Base-by-base conservation (phyloP, 805 yeast genomes). In the Cyberlindnera xishuangbannaensis region DNA sequence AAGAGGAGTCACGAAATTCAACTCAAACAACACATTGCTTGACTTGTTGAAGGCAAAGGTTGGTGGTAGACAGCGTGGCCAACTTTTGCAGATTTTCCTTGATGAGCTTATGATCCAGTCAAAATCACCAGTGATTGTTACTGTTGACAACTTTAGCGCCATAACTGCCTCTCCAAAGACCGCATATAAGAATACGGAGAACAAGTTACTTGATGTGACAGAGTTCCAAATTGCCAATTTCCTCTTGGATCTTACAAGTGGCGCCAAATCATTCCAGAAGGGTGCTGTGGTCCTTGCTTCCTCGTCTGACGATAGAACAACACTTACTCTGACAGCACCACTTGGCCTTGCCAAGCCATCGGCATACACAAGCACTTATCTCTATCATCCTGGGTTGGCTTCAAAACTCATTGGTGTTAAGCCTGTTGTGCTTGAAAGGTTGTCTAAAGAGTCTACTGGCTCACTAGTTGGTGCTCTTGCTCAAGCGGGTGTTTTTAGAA, bases 81-180 rank as follows among this genome's bases (percentile, higher is more conserved):
- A 51, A 18, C 71, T 77, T 15, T 74, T 83, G 45, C 62, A 67
- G 34, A 67, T 69, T 32, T 59, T 83, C 15, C 47, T 83, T 4
- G 53, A 63, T 2, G 86, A 82, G 58, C 59, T 85, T 32, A 52
- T 68, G 12, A 49, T 48, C 23, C 84, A 83, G 41, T 39, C 57
- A 2, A 36, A 51, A 12, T 55, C 63, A 24, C 88, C 90, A 5
- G 79, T 81, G 8, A 62, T 73, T 31, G 64, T 85, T 27, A 68
- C 94, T 3, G 67, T 86, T 27, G 97, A 87, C 55, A 78, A 83
- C 51, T 68, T 85, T 51, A 77, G 84, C 39, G 74, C 78, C 4
- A 58, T 84, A 37, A 55, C 76, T 10, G 70, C 76, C 24, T 49
- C 59, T 19, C 67, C 82, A 6, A 57, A 58, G 33, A 73, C 95